These are phyloP conservation scores for Oryza australiensis DNA, from an alignment of 176 grass and related monocot genomes.

Conservation along the genomic window DNA sequence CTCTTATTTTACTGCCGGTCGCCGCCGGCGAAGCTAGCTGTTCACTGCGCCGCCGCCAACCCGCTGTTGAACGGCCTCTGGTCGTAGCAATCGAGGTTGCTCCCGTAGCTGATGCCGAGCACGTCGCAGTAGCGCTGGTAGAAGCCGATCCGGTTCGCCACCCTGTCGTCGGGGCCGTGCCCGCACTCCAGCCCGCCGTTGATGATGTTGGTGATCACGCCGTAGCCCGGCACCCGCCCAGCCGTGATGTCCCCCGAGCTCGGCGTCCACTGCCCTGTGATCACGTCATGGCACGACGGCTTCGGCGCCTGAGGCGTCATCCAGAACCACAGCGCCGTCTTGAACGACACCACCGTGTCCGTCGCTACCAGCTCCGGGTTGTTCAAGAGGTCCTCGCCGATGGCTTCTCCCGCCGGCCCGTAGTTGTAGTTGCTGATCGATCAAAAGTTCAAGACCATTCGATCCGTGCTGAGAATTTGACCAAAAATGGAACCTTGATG, in stretches of 20 bases:
- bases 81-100: too few relatives aligned
- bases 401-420: slow-evolving; percentile 41
- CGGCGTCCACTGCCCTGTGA: slow-evolving; percentile 48
- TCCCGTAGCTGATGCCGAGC: too few relatives aligned
- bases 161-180: neutral
- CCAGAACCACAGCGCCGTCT: slow-evolving; percentile 72
- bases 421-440: slow-evolving; percentile 41
- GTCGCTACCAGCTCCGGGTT: slow-evolving; percentile 64
- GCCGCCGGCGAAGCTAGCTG: too few relatives aligned
- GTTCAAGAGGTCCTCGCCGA: slow-evolving; percentile 43
- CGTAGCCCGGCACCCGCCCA: slow-evolving; percentile 40
- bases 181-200: slow-evolving; percentile 63
- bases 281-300: slow-evolving; percentile 65
- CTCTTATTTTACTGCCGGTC: too few relatives aligned
- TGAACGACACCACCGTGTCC: slow-evolving; percentile 50
- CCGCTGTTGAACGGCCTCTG: too few relatives aligned
- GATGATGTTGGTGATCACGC: slow-evolving; percentile 65
- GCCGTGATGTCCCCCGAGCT: slow-evolving; percentile 19
- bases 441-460: too few relatives aligned
- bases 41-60: too few relatives aligned
- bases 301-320: slow-evolving; percentile 47
- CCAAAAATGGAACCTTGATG: too few relatives aligned
- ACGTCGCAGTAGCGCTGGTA: slow-evolving; percentile 53
- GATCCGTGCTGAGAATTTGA: too few relatives aligned
- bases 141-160: slow-evolving; percentile 49